phyloP scores from a whole-genome alignment of 2,329 filamentous ascomycete species.

The Thielaviopsis punctulata region DNA sequence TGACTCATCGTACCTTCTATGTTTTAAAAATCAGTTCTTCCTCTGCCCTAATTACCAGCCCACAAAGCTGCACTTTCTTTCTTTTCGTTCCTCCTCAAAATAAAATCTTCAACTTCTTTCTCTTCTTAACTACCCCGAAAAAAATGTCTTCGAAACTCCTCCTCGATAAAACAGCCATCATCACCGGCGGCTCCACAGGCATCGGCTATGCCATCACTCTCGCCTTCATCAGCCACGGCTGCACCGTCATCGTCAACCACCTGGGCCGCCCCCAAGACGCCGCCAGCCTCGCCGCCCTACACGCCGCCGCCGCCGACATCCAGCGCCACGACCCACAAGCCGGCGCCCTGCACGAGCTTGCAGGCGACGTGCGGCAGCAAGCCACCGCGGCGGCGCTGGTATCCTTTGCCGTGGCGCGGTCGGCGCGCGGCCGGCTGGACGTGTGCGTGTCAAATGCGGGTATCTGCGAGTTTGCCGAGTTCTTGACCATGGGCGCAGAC shows the following conservation, averaged over 20 bases:
- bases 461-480: conserved; percentile 75
- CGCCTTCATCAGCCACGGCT: conserved; percentile 61
- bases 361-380: conserved; percentile 62
- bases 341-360: conserved; percentile 40
- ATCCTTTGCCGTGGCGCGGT: conserved; percentile 41
- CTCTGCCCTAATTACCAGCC: too few relatives aligned
- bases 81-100: too few relatives aligned
- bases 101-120: too few relatives aligned
- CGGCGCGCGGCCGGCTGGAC: conserved; percentile 41
- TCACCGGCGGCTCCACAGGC: conserved; percentile 73
- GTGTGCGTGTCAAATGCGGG: conserved; percentile 81
- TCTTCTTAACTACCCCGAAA: conserved; percentile 9
- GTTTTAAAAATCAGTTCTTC: too few relatives aligned
- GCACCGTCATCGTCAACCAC: conserved; percentile 66
- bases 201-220: conserved; percentile 76
- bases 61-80: too few relatives aligned
- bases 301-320: conserved; percentile 33
- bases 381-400: conserved; percentile 56
- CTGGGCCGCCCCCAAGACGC: conserved; percentile 40
- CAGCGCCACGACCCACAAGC: conserved; percentile 16
- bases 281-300: conserved; percentile 33
- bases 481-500: conserved; percentile 53
- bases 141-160: conserved; percentile 39
- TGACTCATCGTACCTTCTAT: too few relatives aligned
- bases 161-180: conserved; percentile 59